phyloP scores from a whole-genome alignment of 805 yeast genomes.

The Kregervanrija pseudodelftensis region DNA sequence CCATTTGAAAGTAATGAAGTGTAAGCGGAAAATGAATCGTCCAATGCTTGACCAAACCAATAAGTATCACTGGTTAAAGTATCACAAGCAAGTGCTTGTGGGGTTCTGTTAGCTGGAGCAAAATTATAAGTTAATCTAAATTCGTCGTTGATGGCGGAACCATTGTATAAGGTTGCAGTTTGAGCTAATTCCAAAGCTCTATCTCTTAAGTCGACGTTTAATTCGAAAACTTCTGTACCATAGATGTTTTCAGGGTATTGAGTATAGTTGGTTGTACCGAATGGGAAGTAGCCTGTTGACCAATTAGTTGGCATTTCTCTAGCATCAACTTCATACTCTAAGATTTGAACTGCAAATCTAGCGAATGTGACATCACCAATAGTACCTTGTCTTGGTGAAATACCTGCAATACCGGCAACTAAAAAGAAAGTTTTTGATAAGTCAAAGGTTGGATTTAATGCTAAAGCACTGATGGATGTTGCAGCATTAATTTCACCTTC shows the following conservation, averaged over 20 bases:
- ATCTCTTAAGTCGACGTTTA: constrained; percentile 52
- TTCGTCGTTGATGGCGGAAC: constrained; percentile 35
- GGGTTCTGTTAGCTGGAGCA: constrained; percentile 43
- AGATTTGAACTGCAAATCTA: constrained; percentile 53
- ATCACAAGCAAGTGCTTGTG: constrained; percentile 48
- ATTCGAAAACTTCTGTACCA: constrained; percentile 60
- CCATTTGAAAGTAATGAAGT: constrained; percentile 49
- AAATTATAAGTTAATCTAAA: constrained; percentile 43
- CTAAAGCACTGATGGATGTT: constrained; percentile 45
- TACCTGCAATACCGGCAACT: constrained; percentile 62
- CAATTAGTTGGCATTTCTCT: constrained; percentile 44
- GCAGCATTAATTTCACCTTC: constrained; percentile 69
- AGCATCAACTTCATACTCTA: constrained; percentile 53
- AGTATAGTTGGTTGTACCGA: constrained; percentile 42
- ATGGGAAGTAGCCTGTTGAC: constrained; percentile 54
- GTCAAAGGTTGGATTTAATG: constrained; percentile 48
- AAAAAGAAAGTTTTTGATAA: constrained; percentile 53
- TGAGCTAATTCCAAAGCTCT: constrained; percentile 48
- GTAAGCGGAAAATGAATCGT: constrained; percentile 42
- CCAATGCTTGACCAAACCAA: constrained; percentile 47
- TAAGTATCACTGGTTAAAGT: constrained; percentile 53
- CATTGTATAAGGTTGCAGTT: constrained; percentile 36
- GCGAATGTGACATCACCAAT: constrained; percentile 56
- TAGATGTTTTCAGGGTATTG: constrained; percentile 48
- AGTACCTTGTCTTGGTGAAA: constrained; percentile 48